Evolutionary conservation across 176 grass and related monocot species (phyloP), one percentile per base, ranked within the genome.

Genomic region (Phyllostachys edulis): DNA sequence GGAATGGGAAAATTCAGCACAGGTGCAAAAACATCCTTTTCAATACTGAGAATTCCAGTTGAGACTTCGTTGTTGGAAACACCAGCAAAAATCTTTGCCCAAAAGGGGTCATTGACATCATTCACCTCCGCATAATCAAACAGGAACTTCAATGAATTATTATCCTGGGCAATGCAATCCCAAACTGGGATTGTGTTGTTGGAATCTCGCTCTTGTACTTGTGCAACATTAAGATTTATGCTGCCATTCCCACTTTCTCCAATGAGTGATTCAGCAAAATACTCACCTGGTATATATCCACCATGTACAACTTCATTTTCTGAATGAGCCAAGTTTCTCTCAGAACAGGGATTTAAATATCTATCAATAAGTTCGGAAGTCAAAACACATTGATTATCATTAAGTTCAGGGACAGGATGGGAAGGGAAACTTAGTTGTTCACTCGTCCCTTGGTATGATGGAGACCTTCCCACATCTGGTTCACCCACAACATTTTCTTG

Each of bases 111-210:
- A 17, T n/a, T 16, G 7, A 24, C 69, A 56, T 36, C 38, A 69
- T 64, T 71, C 40, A 82, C n/a, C 56, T 86, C 78, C 45, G 20
- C 24, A 77, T 86, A 77, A 71, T 69, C 66, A 77, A 6, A 63
- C 16, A 61, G 75, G 46, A 70, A 21, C 46, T 85, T 47, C 20
- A 66, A 45, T 23, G 66, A 77, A 72, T 46, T 64, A 82, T 46
- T 64, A 44, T 72, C 79, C 18, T 71, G 41, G 2, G 71, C 14
- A 54, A 61, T 20, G 42, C 23, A 62, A 76, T 69, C 63, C 12
- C n/a, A 37, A 70, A 42, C 70, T 62, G 69, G 51, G 69, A 61
- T 50, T 23, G 26, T 42, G 16, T 63, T 75, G 16, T 62, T 74
- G 40, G 73, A 64, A 82, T 71, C 26, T 82, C 26, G 55, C 49